Evolutionary conservation across 495 filamentous ascomycete genomes (phyloP), one percentile per base, ranked within the genome.

Genomic region (Podospora comata): DNA sequence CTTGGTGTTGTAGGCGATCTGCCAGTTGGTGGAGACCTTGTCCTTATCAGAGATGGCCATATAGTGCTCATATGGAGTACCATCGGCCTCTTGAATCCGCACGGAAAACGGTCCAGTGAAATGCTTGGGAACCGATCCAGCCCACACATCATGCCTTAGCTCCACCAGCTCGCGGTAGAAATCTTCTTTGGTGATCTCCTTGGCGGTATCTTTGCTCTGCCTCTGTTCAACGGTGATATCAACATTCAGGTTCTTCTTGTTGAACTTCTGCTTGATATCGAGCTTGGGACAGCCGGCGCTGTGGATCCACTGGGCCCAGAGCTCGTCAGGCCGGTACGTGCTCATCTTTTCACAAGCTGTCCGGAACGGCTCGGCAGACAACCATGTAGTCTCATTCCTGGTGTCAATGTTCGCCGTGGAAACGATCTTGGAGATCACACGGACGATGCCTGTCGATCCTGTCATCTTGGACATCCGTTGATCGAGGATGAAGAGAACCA

Each of bases 1-100:
- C 75, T 99, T 99, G 0, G 95, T 99, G 74, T 98, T 98, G 74
- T 99, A 99, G 16, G 94, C 93, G 67, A 99, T 97, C 60, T 97
- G 93, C 66, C 97, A 89, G 57, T 75, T 81, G 9, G 77, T 79
- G 19, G 76, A 74, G 67, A 88, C 90, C 6, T 89, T 91, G 54
- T 86, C 83, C 7, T 88, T 87, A 65, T 97, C 93, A 71, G 92
- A 93, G 75, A 99, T 96, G 65, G 97, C 91, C 28, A 97, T 91
- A 71, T 97, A 96, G 74, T 99, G 95, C 78, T 99, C 95, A 76
- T 99, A 99, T 23, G 95, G 95, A 2, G 96, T 98, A 18, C 95
- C 95, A 75, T 99, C 96, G 28, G 95, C 96, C 79, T 99, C 95
- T 80, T 99, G 95, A 69, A 99, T 97, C 59, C 96, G 87, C 71